phyloP scores from a whole-genome alignment of 352 stramenopile species.

The Phytopythium montanum region DNA sequence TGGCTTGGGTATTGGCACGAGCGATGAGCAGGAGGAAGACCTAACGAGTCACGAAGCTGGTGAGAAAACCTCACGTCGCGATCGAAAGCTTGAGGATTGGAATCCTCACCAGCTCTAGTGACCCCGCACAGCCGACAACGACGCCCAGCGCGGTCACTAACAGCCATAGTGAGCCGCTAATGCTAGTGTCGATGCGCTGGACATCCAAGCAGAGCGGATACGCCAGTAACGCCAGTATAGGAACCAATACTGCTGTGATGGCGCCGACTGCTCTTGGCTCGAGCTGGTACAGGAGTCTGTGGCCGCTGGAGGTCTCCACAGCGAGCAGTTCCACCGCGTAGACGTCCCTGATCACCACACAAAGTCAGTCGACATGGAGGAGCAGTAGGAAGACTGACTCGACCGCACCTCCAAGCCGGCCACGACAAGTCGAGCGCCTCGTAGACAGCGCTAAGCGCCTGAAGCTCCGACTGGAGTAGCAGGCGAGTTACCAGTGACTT shows the following conservation, averaged over 20 bases:
- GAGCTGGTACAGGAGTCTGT: neutral
- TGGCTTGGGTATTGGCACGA: neutral
- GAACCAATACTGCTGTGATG: neutral
- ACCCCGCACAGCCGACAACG: neutral
- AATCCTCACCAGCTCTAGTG: neutral
- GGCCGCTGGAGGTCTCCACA: neutral
- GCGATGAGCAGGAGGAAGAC: neutral
- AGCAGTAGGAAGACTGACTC: neutral
- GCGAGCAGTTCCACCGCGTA: neutral
- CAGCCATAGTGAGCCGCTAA: neutral
- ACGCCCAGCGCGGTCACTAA: neutral
- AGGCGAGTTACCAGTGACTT: neutral
- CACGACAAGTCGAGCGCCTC: conserved; percentile 1
- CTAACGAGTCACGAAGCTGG: neutral
- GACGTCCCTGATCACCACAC: neutral
- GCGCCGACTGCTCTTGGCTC: neutral
- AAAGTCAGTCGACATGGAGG: neutral
- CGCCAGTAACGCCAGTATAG: neutral
- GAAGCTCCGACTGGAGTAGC: neutral
- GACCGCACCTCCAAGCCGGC: conserved; percentile 4
- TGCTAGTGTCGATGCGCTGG: neutral
- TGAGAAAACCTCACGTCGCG: neutral
- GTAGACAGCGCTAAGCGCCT: neutral
- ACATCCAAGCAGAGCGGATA: neutral
- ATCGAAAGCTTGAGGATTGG: no score